Evolutionary conservation across 257 asterid genomes (phyloP).

Genomic region (Solanum sitiens): DNA sequence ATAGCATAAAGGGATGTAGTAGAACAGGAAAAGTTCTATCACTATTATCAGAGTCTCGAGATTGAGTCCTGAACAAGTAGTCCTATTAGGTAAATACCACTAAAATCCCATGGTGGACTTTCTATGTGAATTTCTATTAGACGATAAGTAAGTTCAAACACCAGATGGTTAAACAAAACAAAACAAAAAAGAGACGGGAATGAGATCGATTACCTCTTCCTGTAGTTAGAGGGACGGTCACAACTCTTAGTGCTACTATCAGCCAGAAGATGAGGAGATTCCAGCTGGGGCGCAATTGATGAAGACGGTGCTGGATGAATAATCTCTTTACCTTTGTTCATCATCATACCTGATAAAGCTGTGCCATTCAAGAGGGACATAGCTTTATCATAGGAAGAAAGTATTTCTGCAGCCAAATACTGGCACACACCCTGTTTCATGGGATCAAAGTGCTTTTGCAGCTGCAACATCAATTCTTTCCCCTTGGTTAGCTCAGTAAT

Average conservation of each 20-base stretch:
- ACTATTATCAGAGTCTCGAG: background rate
- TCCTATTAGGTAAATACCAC: background rate
- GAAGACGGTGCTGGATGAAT: background rate
- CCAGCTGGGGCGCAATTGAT: background rate
- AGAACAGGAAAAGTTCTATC: accelerated
- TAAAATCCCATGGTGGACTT: background rate
- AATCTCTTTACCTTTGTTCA: background rate
- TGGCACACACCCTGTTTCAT: background rate
- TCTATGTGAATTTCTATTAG: background rate
- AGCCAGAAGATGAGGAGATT: background rate
- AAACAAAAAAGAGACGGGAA: background rate
- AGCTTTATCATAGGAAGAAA: conserved; percentile 29
- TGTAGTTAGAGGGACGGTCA: background rate
- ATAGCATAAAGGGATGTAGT: background rate
- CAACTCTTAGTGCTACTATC: background rate
- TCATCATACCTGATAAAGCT: background rate
- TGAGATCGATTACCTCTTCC: background rate
- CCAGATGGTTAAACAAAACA: background rate
- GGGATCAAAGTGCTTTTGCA: conserved; percentile 15
- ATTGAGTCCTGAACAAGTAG: background rate
- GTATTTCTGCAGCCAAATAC: conserved; percentile 11
- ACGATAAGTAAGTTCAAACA: background rate
- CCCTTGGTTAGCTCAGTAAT: conserved; percentile 20
- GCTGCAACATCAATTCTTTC: conserved; percentile 16
- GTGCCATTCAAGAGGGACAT: conserved; percentile 5